Base-by-base conservation (phyloP, 352 stramenopile genomes). In the Thalassiosira mediterranea region DNA sequence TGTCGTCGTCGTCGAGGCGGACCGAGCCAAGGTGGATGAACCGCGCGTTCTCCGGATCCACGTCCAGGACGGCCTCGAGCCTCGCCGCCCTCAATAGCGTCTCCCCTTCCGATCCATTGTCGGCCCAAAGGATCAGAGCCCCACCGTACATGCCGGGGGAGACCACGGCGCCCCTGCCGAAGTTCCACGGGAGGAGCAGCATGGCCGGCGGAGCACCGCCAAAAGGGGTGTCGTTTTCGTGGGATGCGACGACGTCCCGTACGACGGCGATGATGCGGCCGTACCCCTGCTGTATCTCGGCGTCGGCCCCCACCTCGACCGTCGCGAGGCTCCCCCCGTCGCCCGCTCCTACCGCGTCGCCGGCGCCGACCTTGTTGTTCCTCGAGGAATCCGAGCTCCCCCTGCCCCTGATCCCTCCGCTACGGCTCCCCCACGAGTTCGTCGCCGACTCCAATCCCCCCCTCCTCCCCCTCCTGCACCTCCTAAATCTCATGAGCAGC, bases 211-310 rank as follows among this genome's bases (percentile, higher is more conserved):
- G 59, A 42, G 34, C 7, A 42, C 13, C 7, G 7, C 34, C 34
- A 5, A 31, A 77, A 70, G n/a, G 37, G 53, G 21, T 28, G 64
- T 34, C 1, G 54, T 15, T 5, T 40, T 17, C 17, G 21, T 53
- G 31, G 42, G 57, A 34, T 54, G 28, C 19, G 4, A 79, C 54
- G 29, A 62, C 70, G 54, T 86, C 64, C 8, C 58, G 42, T 34
- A 89, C 68, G 38, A 89, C 68, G 13, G 70, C 86, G 58, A 91
- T 76, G 4, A 91, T 76, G 3, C 86, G 59, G 17, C 83, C 78
- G 70, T 89, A 90, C 54, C 86, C 86, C 60, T 91, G 83, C 32
- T 89, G 83, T 42, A 71, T 73, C 73, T 91, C 86, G 10, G 54
- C 66, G 44, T 84, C 76, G 3, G 72, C 75, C 2, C 74, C 81